phyloP scores from a whole-genome alignment of 345 rosid genomes.

The Salix udensis region DNA sequence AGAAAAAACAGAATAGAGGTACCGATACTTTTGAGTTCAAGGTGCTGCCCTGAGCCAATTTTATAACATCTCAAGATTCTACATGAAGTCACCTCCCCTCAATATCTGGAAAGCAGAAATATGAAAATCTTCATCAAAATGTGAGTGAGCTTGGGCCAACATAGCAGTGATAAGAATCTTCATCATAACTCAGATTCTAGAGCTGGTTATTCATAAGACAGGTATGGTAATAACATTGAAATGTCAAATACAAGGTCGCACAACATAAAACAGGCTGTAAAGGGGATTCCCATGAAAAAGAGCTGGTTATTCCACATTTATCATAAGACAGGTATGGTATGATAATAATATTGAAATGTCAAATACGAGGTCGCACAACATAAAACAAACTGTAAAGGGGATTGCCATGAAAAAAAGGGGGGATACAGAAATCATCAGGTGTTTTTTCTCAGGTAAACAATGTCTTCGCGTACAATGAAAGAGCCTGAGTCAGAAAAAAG shows the following conservation, averaged over 20 bases:
- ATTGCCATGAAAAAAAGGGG: not conserved
- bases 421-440: not conserved
- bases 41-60: constrained; percentile 21
- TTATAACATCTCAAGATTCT: constrained; percentile 20
- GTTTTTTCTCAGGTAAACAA: not conserved
- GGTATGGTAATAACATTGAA: not conserved
- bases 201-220: not conserved
- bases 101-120: constrained; percentile 37
- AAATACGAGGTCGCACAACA: not conserved
- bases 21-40: constrained; percentile 26
- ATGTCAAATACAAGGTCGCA: not conserved
- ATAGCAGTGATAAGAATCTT: not conserved
- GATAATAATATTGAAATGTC: not conserved
- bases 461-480: not conserved
- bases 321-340: not conserved
- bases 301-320: not conserved
- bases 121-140: constrained; percentile 5
- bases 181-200: not conserved
- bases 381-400: not conserved
- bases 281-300: not conserved
- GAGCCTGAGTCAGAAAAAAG: not conserved
- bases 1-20: constrained; percentile 8
- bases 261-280: not conserved
- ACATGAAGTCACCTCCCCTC: constrained; percentile 33
- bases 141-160: not conserved